Evolutionary conservation across 306 rosid genomes (phyloP), one percentile per base, ranked within the genome.

Genomic region (Prunus mira): DNA sequence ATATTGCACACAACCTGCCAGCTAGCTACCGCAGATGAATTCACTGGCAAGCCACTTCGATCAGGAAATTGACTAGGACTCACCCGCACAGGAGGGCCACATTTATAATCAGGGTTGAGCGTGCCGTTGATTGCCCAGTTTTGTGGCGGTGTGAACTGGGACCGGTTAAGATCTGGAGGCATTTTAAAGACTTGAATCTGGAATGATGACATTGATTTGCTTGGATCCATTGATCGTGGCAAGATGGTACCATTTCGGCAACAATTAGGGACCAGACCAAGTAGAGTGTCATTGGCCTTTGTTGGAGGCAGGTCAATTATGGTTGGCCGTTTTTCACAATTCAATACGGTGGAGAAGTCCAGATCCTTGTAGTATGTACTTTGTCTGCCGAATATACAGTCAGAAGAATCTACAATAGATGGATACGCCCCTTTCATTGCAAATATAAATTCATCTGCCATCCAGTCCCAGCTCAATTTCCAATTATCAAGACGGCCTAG

Each of bases 1-100:
- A 96, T 88, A 69, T 96, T 96, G 86, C 99, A 96, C 76, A 96
- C 97, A 71, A 96, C 89, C 86, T 96, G 99, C 99, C 99, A 96
- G 78, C 97, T 96, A 9, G 97, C 98, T 18, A 96, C 83, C 14
- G 90, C 98, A 70, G 96, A 78, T 49, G 87, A 80, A 74, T 89
- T 91, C 3, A 75, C 64, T 0, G 91, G 96, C 54, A 96, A 72
- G 52, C 99, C 97, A 0, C 87, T 72, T 1, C 88, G 66, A 74
- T 91, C 93, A 0, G 97, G 93, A 83, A 76, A 86, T 49, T 85
- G 83, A 1, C 83, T 91, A 24, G 99, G 93, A 80, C 96, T 89
- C 51, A 96, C 99, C 27, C 85, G 83, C 24, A 85, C 79, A 0
- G 98, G 99, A 72, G 93, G 89, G 41, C 97, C 93, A 73, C 99